Evolutionary conservation across 2,329 filamentous ascomycete genomes (phyloP), one percentile per base, ranked within the genome.

Genomic region (Ophiocordyceps sinensis): DNA sequence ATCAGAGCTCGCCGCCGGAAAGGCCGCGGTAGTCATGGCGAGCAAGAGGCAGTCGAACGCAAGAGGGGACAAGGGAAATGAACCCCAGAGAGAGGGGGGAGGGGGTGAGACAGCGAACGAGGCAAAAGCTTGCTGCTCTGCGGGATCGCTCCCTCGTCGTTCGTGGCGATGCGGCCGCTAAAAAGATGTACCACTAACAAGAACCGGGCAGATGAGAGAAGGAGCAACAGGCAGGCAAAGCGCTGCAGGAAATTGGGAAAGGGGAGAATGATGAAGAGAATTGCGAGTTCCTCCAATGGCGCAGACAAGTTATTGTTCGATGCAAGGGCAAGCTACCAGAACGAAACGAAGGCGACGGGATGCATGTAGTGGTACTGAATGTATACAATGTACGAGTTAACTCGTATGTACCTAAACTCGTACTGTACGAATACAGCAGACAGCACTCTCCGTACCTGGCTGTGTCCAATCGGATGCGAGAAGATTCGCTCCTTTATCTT

Each of bases 1-100:
- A 41, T 48, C 45, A 34, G 45, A 46, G 45, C 45, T 45, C 44
- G 45, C 47, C 29, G 49, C 47, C 29, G 49, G 46, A 36, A 47
- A 41, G 40, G 47, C 40, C 41, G 45, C 37, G 23, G 48, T 49
- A 35, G 68, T 70, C 45, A 50, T 49, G 44, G 35, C 44, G 43
- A 41, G 45, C 39, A 15, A 19, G 19, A 19, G 4, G 19, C 36
- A 38, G 34, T 12, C 21, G 36, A 39, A 15, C 19, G 19, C 19
- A 17, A 4, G 31, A 35, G n/a, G 9, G 29, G 11, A 19, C 28
- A 29, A 26, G 34, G 9, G 12, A 32, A 19, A 31, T 28, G 35
- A 19, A 19, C 19, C 19, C 19, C 4, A 19, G 19, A 7, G 32
- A 41, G n/a, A 31, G 28, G n/a, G 26, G 29, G 17, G 14, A 35